Percentiles rank a stretch among this genome's conserved stretches.
Conservation (phyloP, 495 filamentous ascomycete genomes). For the Lasiosphaeria hispida region DNA sequence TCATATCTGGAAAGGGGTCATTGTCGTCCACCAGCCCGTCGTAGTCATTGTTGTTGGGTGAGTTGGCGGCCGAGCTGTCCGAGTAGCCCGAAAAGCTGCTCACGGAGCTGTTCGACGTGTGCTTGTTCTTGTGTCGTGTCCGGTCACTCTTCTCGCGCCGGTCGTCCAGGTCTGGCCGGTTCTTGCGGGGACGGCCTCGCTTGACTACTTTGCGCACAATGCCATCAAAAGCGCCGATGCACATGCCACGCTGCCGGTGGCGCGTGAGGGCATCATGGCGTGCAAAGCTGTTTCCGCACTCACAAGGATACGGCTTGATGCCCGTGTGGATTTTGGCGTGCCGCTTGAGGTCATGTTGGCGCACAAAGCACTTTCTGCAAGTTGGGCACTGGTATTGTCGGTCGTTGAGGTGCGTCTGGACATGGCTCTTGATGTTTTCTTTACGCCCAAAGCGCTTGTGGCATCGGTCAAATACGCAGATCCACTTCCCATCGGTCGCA, state of each 20-base stretch:
- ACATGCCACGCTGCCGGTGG: conserved; percentile 92
- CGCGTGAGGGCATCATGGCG: conserved; percentile 92
- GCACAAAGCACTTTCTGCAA: conserved; percentile 91
- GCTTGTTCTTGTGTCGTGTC: conserved; percentile 51
- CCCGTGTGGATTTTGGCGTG: conserved; percentile 95
- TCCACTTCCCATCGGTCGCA: conserved; percentile 72
- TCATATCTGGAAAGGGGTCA: conserved; percentile 37
- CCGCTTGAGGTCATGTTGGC: conserved; percentile 93
- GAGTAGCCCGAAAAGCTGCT: conserved; percentile 47
- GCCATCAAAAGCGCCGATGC: conserved; percentile 85
- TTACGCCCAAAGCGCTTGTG: conserved; percentile 83
- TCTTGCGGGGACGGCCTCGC: conserved; percentile 49
- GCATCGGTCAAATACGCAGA: conserved; percentile 79
- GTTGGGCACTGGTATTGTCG: conserved; percentile 86
- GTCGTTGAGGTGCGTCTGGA: conserved; percentile 95
- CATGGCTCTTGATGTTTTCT: conserved; percentile 96
- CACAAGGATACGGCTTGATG: conserved; percentile 86
- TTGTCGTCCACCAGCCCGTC: conserved; percentile 43
- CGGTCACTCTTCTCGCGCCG: conserved; percentile 62
- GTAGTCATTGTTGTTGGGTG: conserved; percentile 42
- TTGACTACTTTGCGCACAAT: conserved; percentile 61
- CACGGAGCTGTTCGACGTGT: conserved; percentile 40
- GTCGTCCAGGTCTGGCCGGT: conserved; percentile 55
- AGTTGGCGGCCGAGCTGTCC: conserved; percentile 45
- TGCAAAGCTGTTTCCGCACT: conserved; percentile 87